A percentile compares a stretch with the other conserved stretches of the same genome.
These are phyloP conservation scores for Mycena indigotica DNA, from an alignment of 768 basidiomycete genomes.

Conservation along the genomic window DNA sequence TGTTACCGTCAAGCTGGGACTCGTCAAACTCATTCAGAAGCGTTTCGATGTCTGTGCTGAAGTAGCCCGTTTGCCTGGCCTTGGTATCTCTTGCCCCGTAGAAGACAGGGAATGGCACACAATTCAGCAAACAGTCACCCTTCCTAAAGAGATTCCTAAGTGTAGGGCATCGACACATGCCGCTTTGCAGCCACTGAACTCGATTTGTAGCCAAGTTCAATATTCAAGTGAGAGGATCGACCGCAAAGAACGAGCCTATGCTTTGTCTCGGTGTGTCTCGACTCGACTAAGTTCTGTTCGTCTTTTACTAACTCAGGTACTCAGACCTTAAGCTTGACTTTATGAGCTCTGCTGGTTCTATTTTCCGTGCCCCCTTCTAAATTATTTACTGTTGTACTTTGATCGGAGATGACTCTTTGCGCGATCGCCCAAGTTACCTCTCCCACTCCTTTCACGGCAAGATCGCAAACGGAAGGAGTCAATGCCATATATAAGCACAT, in stretches of 20 bases:
- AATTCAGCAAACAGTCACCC: constrained; percentile 79
- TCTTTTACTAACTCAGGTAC: background rate
- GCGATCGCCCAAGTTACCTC: background rate
- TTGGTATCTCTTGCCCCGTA: constrained; percentile 83
- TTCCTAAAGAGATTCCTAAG: constrained; percentile 91
- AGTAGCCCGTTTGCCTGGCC: constrained; percentile 84
- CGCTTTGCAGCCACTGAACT: constrained; percentile 9
- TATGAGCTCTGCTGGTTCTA: constrained; percentile 43
- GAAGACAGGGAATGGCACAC: constrained; percentile 59
- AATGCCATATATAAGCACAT: background rate
- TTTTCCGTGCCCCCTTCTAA: constrained; percentile 28
- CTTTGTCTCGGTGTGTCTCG: constrained; percentile 58
- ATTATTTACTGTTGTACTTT: constrained; percentile 27
- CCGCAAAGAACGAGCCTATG: constrained; percentile 70
- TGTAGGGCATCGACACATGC: constrained; percentile 41
- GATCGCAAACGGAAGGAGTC: constrained; percentile 1
- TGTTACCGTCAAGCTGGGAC: constrained; percentile 90
- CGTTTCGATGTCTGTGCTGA: constrained; percentile 81
- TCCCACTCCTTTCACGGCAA: background rate
- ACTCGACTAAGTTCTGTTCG: background rate
- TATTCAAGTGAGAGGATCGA: constrained; percentile 70
- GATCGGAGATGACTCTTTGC: background rate
- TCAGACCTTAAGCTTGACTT: constrained; percentile 76
- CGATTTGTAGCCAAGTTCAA: constrained; percentile 73
- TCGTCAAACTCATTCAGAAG: constrained; percentile 86